These are phyloP conservation scores for Leccinum subfulvum DNA, from an alignment of 1,284 basidiomycete genomes.

Conservation along the genomic window DNA sequence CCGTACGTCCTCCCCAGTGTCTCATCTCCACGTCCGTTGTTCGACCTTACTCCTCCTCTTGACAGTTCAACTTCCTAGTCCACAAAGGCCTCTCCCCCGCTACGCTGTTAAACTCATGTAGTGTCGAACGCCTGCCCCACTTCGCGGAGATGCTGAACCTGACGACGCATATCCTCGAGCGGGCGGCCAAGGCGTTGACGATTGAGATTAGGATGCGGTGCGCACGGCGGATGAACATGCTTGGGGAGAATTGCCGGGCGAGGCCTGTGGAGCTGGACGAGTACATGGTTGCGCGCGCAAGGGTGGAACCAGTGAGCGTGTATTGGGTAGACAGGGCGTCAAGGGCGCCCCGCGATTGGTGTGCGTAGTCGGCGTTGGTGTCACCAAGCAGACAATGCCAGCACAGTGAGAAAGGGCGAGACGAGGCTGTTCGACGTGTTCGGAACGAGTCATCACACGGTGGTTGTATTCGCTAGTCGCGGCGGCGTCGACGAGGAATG, in stretches of 20 bases:
- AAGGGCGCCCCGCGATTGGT: neutral
- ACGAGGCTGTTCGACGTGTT: neutral
- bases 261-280: neutral
- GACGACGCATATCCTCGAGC: slow-evolving; percentile 8
- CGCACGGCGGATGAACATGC: neutral
- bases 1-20: slow-evolving; percentile 25
- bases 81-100: slow-evolving; percentile 33
- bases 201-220: neutral
- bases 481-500: neutral
- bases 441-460: slow-evolving; percentile 18
- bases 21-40: neutral
- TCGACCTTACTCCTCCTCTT: too few relatives aligned
- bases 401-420: neutral
- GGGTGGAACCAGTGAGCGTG: neutral
- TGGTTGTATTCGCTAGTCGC: slow-evolving; percentile 1
- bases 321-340: neutral
- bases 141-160: slow-evolving; percentile 3
- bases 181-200: neutral
- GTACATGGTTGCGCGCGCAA: neutral
- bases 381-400: too few relatives aligned
- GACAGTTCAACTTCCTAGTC: slow-evolving; percentile 32
- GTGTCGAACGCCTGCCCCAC: slow-evolving; percentile 27
- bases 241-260: neutral
- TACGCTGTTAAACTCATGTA: neutral
- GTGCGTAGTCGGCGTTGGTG: neutral